These are phyloP conservation scores for Raddia distichophylla DNA, from an alignment of 176 grass and related monocot species.

Conservation along the genomic window DNA sequence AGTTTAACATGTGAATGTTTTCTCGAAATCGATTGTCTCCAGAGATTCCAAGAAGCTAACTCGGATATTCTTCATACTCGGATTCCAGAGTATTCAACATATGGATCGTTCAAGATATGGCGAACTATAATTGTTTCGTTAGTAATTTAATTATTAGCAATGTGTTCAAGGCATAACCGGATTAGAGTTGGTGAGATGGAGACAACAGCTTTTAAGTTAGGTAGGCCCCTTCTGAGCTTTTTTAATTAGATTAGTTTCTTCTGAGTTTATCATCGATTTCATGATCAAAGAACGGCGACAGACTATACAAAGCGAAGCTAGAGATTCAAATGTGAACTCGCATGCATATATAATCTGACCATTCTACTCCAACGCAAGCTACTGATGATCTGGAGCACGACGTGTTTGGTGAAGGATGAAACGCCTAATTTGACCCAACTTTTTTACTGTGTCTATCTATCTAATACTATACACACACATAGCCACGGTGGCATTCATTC, in stretches of 20 bases:
- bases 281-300: background rate
- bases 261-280: background rate
- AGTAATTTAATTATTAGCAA: background rate
- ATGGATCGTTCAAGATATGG: background rate
- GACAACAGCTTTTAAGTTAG: background rate
- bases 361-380: background rate
- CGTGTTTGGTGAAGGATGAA: background rate
- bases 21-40: background rate
- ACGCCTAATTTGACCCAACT: too few species aligned
- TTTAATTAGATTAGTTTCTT: background rate
- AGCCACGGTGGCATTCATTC: too few species aligned
- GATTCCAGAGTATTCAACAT: background rate
- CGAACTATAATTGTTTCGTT: too few species aligned
- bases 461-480: too few species aligned
- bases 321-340: constrained; percentile 31
- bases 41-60: background rate
- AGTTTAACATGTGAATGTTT: background rate
- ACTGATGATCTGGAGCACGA: background rate
- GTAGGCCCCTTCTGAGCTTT: background rate
- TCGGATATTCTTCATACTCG: background rate
- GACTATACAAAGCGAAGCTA: background rate
- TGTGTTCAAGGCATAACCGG: background rate
- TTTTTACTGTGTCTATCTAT: too few species aligned
- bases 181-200: background rate
- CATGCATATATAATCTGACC: background rate